Conservation (phyloP, 345 rosid species). For the Lumnitzera littorea region DNA sequence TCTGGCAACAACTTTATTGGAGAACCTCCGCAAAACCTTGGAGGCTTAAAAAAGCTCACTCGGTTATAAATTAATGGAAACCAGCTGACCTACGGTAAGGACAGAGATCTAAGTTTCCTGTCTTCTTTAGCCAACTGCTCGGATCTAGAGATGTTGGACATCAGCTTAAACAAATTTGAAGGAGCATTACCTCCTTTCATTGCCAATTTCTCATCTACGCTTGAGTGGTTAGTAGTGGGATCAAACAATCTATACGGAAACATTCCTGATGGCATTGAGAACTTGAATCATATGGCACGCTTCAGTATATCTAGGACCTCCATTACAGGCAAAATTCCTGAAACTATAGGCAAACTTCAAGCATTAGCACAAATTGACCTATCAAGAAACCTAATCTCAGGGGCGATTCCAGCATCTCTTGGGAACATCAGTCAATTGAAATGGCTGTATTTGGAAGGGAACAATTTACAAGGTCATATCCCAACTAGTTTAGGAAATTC, state of each 20-base stretch:
- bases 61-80: too few relatives aligned
- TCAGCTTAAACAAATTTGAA: background rate
- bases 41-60: too few relatives aligned
- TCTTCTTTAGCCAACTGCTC: background rate
- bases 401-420: constrained; percentile 8
- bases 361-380: background rate
- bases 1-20: background rate
- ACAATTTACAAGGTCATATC: constrained; percentile 9
- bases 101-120: too few relatives aligned
- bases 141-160: too few relatives aligned
- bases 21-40: too few relatives aligned
- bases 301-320: background rate
- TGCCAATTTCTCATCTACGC: constrained; percentile 2
- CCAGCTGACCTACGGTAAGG: too few relatives aligned
- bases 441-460: background rate
- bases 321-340: constrained; percentile 3
- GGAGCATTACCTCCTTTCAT: constrained; percentile 3
- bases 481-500: constrained; percentile 6
- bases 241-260: constrained; percentile 5
- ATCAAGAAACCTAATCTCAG: background rate
- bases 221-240: background rate
- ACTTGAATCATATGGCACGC: background rate
- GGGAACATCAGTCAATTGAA: constrained; percentile 5
- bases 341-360: constrained; percentile 5
- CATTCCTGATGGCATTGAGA: background rate